A percentile compares a stretch with the other conserved stretches of the same genome.
Evolutionary conservation across 2,329 filamentous ascomycete genomes (phyloP).

Genomic region (Arthrinium puccinioides): DNA sequence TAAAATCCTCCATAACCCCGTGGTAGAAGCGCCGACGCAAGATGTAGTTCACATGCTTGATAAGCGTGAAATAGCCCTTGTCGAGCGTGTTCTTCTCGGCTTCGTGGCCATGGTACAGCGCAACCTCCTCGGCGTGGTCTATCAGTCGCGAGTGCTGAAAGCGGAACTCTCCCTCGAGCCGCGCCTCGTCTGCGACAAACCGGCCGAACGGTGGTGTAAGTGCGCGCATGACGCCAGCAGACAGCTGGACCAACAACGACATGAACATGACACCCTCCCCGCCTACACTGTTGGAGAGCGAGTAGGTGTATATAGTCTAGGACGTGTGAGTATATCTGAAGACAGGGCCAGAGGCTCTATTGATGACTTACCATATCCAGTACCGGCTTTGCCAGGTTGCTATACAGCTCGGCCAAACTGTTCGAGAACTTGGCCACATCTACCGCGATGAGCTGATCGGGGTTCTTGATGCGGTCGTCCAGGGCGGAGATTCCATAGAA

Average conservation of each 20-base stretch:
- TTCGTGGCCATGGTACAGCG: constrained; percentile 83
- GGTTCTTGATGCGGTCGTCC: constrained; percentile 97
- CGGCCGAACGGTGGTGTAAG: constrained; percentile 94
- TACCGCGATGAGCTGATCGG: constrained; percentile 93
- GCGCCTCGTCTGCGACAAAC: constrained; percentile 93
- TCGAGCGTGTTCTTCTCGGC: constrained; percentile 94
- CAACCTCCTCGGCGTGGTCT: constrained; percentile 92
- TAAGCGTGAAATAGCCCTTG: constrained; percentile 97
- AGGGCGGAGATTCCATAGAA: constrained; percentile 95
- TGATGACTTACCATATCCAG: constrained; percentile 67
- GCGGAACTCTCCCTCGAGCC: constrained; percentile 90
- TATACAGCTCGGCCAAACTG: constrained; percentile 89
- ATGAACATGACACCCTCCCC: constrained; percentile 94
- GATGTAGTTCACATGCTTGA: constrained; percentile 98
- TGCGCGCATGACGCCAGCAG: constrained; percentile 86
- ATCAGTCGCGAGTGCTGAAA: constrained; percentile 93
- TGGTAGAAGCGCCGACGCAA: constrained; percentile 86
- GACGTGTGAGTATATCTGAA: constrained; percentile 14
- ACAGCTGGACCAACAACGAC: constrained; percentile 87
- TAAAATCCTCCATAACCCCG: constrained; percentile 99
- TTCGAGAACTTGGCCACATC: constrained; percentile 96
- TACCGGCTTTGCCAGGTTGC: constrained; percentile 89
- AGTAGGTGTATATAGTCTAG: constrained; percentile 84
- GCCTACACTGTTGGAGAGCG: constrained; percentile 87
- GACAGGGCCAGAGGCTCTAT: neutral